Conservation (phyloP, 257 asterid species). For the Euphrasia confusa region DNA sequence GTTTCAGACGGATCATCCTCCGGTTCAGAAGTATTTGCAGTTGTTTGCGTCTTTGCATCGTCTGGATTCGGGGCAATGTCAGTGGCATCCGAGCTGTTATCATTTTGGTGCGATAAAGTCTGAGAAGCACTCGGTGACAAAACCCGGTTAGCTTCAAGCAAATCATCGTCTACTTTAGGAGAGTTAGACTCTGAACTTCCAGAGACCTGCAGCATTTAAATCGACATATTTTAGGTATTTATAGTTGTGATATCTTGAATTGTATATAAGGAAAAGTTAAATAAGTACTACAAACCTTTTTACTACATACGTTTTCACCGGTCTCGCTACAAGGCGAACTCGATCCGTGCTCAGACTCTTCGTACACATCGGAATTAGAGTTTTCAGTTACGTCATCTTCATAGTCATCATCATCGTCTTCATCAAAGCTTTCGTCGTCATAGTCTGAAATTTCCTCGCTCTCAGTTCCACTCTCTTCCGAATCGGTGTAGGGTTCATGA, state of each 20-base stretch:
- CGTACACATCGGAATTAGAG: conserved; percentile 46
- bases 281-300: conserved; percentile 42
- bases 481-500: conserved; percentile 83
- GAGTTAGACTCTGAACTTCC: conserved; percentile 38
- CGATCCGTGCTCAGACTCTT: conserved; percentile 50
- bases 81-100: conserved; percentile 24
- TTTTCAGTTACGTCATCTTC: conserved; percentile 36
- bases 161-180: conserved; percentile 37
- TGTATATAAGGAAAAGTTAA: conserved; percentile 21
- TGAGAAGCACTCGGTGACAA: conserved; percentile 33
- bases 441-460: conserved; percentile 81
- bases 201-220: conserved; percentile 41
- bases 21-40: conserved; percentile 27
- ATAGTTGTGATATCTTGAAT: not conserved
- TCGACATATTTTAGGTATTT: not conserved
- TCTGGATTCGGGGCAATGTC: conserved; percentile 27
- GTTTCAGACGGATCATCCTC: conserved; percentile 38
- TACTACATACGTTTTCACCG: conserved; percentile 34
- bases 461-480: conserved; percentile 86
- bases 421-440: conserved; percentile 41
- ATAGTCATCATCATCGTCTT: conserved; percentile 41
- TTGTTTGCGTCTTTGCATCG: conserved; percentile 27
- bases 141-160: conserved; percentile 30
- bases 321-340: conserved; percentile 42
- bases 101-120: conserved; percentile 33